Conservation (phyloP, 1,284 basidiomycete genomes). For the Peniophora sp. region DNA sequence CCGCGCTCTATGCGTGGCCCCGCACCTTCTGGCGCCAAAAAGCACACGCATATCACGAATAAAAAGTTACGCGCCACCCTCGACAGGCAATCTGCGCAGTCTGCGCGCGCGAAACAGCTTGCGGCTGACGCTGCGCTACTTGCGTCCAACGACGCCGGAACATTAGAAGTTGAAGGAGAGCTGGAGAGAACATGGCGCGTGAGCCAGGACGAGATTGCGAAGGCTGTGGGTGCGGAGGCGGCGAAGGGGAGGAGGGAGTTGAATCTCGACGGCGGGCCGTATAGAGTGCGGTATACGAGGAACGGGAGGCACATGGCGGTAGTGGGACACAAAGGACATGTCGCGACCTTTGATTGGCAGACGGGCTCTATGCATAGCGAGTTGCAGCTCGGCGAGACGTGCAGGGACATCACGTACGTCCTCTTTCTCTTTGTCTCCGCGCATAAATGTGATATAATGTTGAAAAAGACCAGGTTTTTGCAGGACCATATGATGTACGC, state of each 20-base stretch:
- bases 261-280: constrained; percentile 83
- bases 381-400: constrained; percentile 83
- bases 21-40: constrained; percentile 33
- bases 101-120: constrained; percentile 47
- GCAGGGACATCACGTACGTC: constrained; percentile 82
- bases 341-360: constrained; percentile 96
- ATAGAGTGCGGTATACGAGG: constrained; percentile 77
- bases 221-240: constrained; percentile 65
- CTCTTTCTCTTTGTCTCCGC: constrained; percentile 2
- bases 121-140: constrained; percentile 61
- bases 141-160: constrained; percentile 57
- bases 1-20: constrained; percentile 53
- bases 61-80: constrained; percentile 70
- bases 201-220: constrained; percentile 72
- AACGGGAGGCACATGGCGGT: constrained; percentile 91
- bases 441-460: not conserved
- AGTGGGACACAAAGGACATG: constrained; percentile 77
- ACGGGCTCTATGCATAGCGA: constrained; percentile 83
- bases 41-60: constrained; percentile 61
- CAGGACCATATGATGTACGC: constrained; percentile 93
- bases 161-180: constrained; percentile 65
- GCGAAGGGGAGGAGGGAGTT: constrained; percentile 74
- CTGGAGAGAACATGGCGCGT: constrained; percentile 90
- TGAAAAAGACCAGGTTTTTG: constrained; percentile 56
- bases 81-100: constrained; percentile 48